phyloP scores from a whole-genome alignment of 352 stramenopile species.

The Pythium pyrilobum region DNA sequence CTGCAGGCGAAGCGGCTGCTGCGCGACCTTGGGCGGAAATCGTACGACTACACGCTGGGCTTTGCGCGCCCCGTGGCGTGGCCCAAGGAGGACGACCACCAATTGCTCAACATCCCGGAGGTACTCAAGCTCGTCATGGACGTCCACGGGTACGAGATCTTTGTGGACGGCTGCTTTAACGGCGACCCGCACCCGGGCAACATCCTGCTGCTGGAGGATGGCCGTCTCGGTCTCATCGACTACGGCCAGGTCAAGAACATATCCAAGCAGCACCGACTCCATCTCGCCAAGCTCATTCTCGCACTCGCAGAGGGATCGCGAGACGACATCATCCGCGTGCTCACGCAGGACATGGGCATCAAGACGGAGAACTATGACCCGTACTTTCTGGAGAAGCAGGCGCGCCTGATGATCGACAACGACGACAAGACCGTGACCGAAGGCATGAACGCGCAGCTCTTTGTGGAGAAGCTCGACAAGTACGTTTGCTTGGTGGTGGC shows the following conservation, averaged over 20 bases:
- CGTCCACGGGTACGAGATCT: constrained; percentile 91
- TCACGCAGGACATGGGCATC: constrained; percentile 77
- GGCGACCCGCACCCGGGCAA: constrained; percentile 90
- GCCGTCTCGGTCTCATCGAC: constrained; percentile 87
- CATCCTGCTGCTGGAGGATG: constrained; percentile 88
- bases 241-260: constrained; percentile 91
- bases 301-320: constrained; percentile 64
- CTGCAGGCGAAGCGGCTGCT: constrained; percentile 36
- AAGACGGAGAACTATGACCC: constrained; percentile 68
- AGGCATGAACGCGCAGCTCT: constrained; percentile 82
- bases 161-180: constrained; percentile 91
- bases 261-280: constrained; percentile 49
- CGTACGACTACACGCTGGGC: constrained; percentile 87
- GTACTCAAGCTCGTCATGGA: constrained; percentile 86
- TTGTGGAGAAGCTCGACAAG: constrained; percentile 81
- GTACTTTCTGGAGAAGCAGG: constrained; percentile 83
- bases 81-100: constrained; percentile 32
- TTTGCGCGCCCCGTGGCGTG: constrained; percentile 58
- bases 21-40: constrained; percentile 29
- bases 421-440: constrained; percentile 75
- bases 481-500: constrained; percentile 14
- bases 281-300: constrained; percentile 81
- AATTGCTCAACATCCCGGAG: constrained; percentile 75
- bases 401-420: constrained; percentile 83
- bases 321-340: constrained; percentile 69